Percentiles rank a stretch among this genome's conserved stretches.
Conservation (phyloP, 75 land plant species). For the Picea sitchensis region DNA sequence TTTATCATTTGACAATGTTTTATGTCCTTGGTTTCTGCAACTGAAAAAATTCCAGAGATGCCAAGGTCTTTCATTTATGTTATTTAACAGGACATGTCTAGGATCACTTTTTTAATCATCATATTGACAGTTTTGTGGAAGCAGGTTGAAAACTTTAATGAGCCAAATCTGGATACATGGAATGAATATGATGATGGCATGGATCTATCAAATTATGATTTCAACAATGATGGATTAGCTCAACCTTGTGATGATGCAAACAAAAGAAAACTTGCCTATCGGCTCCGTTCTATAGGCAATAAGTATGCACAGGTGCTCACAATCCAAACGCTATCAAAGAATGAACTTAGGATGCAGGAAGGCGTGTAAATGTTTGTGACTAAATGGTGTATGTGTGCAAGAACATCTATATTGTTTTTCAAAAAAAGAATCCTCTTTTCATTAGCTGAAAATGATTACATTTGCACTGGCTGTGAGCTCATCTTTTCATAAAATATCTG, state of each 20-base stretch:
- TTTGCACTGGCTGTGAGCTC: no score
- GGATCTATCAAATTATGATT: slow-evolving; percentile 75
- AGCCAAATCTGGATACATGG: slow-evolving; percentile 59
- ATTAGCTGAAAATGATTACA: no score
- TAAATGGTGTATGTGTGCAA: neutral
- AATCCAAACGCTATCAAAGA: neutral
- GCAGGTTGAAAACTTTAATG: slow-evolving; percentile 81
- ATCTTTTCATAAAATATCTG: no score
- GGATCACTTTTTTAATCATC: neutral
- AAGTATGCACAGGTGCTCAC: slow-evolving; percentile 64
- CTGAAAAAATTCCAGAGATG: no score
- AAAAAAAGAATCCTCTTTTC: neutral
- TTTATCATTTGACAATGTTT: neutral
- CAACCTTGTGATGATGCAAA: slow-evolving; percentile 49
- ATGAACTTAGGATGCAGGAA: neutral
- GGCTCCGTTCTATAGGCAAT: slow-evolving; percentile 55
- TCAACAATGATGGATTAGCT: slow-evolving; percentile 48
- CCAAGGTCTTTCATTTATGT: neutral
- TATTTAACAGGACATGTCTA: neutral
- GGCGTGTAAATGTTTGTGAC: neutral
- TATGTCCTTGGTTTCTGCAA: neutral
- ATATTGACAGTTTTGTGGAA: slow-evolving; percentile 3
- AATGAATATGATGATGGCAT: slow-evolving; percentile 67
- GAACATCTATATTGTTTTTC: neutral
- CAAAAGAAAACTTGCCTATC: slow-evolving; percentile 71